Evolutionary conservation across 2,329 filamentous ascomycete species (phyloP).

Genomic region (Diaporthe amygdali): DNA sequence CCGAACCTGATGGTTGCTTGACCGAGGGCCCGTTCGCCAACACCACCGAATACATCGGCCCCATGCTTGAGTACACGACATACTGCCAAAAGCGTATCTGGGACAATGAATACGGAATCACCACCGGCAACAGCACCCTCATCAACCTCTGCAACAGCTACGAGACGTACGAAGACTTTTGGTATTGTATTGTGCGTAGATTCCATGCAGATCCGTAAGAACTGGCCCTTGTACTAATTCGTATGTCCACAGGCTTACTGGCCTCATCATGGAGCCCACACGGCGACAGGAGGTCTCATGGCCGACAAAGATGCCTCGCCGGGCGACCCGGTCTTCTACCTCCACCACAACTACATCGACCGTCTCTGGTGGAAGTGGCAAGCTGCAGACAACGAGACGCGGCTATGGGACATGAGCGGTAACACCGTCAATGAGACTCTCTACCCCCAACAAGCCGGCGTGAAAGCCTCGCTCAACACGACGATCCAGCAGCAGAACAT

Average conservation of each 20-base stretch:
- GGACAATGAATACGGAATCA: constrained; percentile 11
- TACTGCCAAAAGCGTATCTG: constrained; percentile 4
- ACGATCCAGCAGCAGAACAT: background rate
- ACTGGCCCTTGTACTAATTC: constrained; percentile 11
- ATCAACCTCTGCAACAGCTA: background rate
- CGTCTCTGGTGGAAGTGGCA: constrained; percentile 32
- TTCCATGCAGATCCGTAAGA: constrained; percentile 21
- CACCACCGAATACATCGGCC: constrained; percentile 28
- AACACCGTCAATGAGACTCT: constrained; percentile 11
- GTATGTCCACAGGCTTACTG: background rate
- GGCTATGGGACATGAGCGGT: constrained; percentile 13
- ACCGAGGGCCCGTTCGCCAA: constrained; percentile 32
- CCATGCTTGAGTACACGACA: constrained; percentile 27
- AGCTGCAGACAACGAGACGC: background rate
- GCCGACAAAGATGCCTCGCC: constrained; percentile 15
- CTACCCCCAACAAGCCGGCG: background rate
- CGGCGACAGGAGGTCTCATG: background rate
- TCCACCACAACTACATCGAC: constrained; percentile 39
- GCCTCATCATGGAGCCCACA: constrained; percentile 10
- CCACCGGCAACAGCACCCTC: constrained; percentile 21
- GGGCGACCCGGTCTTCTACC: constrained; percentile 39
- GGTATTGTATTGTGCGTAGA: constrained; percentile 24
- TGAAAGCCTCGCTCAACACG: constrained; percentile 7
- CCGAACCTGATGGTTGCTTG: constrained; percentile 28
- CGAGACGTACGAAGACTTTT: constrained; percentile 12